Evolutionary conservation across 306 rosid species (phyloP).

Genomic region (Casuarina cunninghamiana): DNA sequence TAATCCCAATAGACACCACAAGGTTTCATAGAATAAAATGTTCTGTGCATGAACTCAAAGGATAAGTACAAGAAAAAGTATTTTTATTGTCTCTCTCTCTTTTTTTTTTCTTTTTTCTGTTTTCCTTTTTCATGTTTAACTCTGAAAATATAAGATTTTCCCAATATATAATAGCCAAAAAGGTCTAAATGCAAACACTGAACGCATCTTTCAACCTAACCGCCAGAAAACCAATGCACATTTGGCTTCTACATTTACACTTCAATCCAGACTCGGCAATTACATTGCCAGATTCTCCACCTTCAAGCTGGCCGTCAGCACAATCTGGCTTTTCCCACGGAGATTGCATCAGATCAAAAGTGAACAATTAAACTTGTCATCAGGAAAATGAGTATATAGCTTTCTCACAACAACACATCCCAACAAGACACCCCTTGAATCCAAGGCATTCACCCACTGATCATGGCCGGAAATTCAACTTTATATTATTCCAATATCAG

Average conservation of each 20-base stretch:
- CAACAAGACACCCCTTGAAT: background rate
- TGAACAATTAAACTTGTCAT: background rate
- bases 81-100: no score
- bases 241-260: slow-evolving; percentile 42
- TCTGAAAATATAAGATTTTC: slow-evolving; percentile 23
- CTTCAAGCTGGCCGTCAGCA: slow-evolving; percentile 6
- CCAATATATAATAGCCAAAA: slow-evolving; percentile 13
- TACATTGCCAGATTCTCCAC: slow-evolving; percentile 13
- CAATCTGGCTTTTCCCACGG: slow-evolving; percentile 15
- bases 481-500: background rate
- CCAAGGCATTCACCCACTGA: background rate
- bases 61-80: no score
- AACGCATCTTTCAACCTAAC: slow-evolving; percentile 15
- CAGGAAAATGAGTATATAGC: background rate
- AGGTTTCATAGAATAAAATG: no score
- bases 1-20: no score
- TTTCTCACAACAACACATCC: no score
- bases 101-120: background rate
- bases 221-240: slow-evolving; percentile 3
- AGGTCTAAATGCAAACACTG: no score
- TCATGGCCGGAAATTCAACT: background rate
- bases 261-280: slow-evolving; percentile 24
- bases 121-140: background rate
- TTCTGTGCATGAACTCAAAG: no score
- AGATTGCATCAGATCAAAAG: slow-evolving; percentile 30